Evolutionary conservation across 192 early-diverging fungal species (phyloP), one percentile per base, ranked within the genome.

Genomic region (Podila horticola): DNA sequence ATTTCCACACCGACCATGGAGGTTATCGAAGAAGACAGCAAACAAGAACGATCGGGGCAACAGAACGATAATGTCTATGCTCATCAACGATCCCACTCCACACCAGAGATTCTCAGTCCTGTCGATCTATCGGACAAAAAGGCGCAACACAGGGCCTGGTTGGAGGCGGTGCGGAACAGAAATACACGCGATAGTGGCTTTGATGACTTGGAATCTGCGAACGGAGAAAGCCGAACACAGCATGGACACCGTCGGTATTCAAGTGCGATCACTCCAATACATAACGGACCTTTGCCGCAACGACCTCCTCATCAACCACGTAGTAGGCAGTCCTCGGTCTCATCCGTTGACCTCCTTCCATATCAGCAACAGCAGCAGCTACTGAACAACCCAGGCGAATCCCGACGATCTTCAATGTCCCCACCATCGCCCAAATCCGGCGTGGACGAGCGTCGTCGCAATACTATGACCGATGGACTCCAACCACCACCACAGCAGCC

Each of bases 161-260:
- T 52, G 50, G 50, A 52, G 7, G 8, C 50, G 11, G 4, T n/a
- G 4, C 50, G 50, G 7, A 22, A n/a, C 50, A 62, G 63, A 57
- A 73, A 73, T 24, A 51, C 29, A 2, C 51, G 71, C 7, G 71
- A 73, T 15, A 73, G 63, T 51, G 71, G 71, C 13, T 73, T 66
- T 55, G 71, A 66, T 20, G 64, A 73, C 22, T 41, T 48, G 62
- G 70, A 63, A 6, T 31, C 29, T 10, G 10, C 34, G 34, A 36
- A 36, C 9, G 34, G 34, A 36, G 34, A 36, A 36, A 36, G 1
- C 8, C 34, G 34, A 36, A 10, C 34, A 36, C 34, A 36, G 17
- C 62, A 55, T 1, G 58, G 57, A 22, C 74, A 58, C 22, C 67
- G 67, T 15, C 67, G 74, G 12, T 66, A 70, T 49, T 76, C 74